A percentile compares a stretch with the other conserved stretches of the same genome.
These are phyloP conservation scores for Coniochaeta prunicola DNA, from an alignment of 2,329 filamentous ascomycete species.

Conservation along the genomic window DNA sequence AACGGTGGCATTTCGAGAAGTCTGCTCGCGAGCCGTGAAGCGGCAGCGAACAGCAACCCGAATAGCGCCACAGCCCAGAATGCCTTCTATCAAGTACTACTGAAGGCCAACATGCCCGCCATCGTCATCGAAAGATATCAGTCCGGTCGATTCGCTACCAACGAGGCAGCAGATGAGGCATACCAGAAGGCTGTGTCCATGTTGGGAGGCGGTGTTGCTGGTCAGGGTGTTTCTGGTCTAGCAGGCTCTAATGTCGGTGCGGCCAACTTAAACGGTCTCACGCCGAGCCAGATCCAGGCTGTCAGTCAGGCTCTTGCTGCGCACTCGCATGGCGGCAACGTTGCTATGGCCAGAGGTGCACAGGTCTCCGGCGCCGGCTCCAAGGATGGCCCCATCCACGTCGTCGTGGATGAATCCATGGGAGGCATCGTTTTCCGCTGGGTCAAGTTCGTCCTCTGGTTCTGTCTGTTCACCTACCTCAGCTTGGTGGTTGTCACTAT, in stretches of 20 bases:
- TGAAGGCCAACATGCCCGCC: slow-evolving; percentile 87
- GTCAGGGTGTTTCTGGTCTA: slow-evolving; percentile 3
- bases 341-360: slow-evolving; percentile 43
- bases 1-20: slow-evolving; percentile 46
- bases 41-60: slow-evolving; percentile 88
- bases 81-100: slow-evolving; percentile 84
- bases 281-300: slow-evolving; percentile 61
- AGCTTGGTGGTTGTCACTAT: slow-evolving; percentile 74
- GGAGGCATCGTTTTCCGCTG: slow-evolving; percentile 78
- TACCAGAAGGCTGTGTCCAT: slow-evolving; percentile 66
- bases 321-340: slow-evolving; percentile 58
- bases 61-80: slow-evolving; percentile 82
- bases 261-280: slow-evolving; percentile 35
- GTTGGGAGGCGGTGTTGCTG: slow-evolving; percentile 17
- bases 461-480: slow-evolving; percentile 72
- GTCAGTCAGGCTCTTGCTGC: slow-evolving; percentile 78
- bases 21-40: slow-evolving; percentile 77
- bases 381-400: slow-evolving; percentile 84
- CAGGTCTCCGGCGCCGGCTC: slow-evolving; percentile 61
- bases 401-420: slow-evolving; percentile 87
- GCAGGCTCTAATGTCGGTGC: slow-evolving; percentile 15
- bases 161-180: slow-evolving; percentile 66
- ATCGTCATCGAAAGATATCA: slow-evolving; percentile 89
- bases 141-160: slow-evolving; percentile 77
- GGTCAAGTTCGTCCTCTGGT: slow-evolving; percentile 79